phyloP scores from a whole-genome alignment of 2,329 filamentous ascomycete genomes.

The Anisogramma anomala region DNA sequence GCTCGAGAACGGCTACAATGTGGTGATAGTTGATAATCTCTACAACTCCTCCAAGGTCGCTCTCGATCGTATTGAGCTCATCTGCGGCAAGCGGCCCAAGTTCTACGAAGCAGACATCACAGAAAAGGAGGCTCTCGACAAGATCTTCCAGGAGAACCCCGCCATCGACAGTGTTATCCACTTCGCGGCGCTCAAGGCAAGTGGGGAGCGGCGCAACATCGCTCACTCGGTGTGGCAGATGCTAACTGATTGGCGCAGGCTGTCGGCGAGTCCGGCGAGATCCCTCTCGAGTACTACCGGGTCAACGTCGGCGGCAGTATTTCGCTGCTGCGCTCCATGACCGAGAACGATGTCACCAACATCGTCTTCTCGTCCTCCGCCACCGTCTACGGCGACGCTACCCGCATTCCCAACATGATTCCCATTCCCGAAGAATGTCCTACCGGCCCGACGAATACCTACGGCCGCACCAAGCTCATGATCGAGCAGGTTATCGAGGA shows the following conservation, averaged over 20 bases:
- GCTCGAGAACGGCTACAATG: constrained; percentile 88
- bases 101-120: constrained; percentile 87
- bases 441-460: constrained; percentile 91
- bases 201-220: constrained; percentile 15
- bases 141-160: constrained; percentile 78
- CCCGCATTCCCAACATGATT: constrained; percentile 94
- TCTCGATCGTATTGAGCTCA: constrained; percentile 88
- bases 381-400: constrained; percentile 96
- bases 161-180: constrained; percentile 97
- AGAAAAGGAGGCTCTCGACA: constrained; percentile 69
- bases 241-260: constrained; percentile 42
- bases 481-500: constrained; percentile 90
- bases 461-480: constrained; percentile 89
- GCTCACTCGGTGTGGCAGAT: neutral
- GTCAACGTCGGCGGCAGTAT: constrained; percentile 94
- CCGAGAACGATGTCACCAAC: constrained; percentile 80
- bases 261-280: constrained; percentile 88
- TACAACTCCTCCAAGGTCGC: constrained; percentile 94
- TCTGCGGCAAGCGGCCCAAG: constrained; percentile 73
- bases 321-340: constrained; percentile 75
- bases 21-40: constrained; percentile 90
- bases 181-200: constrained; percentile 91
- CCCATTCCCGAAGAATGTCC: constrained; percentile 96
- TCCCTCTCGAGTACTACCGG: constrained; percentile 92
- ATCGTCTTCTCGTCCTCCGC: constrained; percentile 98